Evolutionary conservation across 129 eudicot genomes (phyloP).

Genomic region (Heracleum sosnowskyi): DNA sequence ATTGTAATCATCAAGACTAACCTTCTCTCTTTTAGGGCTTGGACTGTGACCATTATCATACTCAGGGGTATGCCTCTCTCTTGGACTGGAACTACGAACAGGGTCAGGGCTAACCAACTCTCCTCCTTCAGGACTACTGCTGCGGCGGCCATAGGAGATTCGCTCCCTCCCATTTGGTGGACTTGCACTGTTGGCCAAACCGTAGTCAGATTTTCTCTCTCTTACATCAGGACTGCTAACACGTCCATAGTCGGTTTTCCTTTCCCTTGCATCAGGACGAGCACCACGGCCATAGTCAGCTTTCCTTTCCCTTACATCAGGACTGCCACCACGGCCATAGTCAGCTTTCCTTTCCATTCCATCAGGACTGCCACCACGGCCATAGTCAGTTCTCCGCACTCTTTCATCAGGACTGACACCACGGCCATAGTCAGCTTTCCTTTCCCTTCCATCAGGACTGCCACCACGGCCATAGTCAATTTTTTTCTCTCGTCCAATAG

Average conservation of each 20-base stretch:
- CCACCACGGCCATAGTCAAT: slow-evolving; percentile 28
- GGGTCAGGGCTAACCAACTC: slow-evolving; percentile 21
- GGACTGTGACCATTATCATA: slow-evolving; percentile 29
- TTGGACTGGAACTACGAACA: slow-evolving; percentile 42
- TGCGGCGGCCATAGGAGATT: slow-evolving; percentile 25
- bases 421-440: slow-evolving; percentile 36
- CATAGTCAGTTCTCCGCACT: not conserved
- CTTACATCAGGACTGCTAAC: slow-evolving; percentile 25
- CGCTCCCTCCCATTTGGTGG: slow-evolving; percentile 19
- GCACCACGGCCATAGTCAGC: slow-evolving; percentile 30
- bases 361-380: slow-evolving; percentile 23
- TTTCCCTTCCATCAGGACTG: slow-evolving; percentile 27
- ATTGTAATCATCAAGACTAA: slow-evolving; percentile 44
- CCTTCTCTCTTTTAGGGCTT: slow-evolving; percentile 38
- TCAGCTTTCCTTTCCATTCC: slow-evolving; percentile 45
- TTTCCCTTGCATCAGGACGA: slow-evolving; percentile 40
- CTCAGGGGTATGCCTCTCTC: slow-evolving; percentile 34
- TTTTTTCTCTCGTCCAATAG: slow-evolving; percentile 36
- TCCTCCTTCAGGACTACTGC: slow-evolving; percentile 39
- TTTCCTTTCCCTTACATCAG: slow-evolving; percentile 40
- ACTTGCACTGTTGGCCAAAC: slow-evolving; percentile 26
- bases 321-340: slow-evolving; percentile 30
- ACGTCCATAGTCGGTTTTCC: slow-evolving; percentile 38
- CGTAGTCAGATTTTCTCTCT: slow-evolving; percentile 49
- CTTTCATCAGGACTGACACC: slow-evolving; percentile 16